Percentiles rank a stretch among this genome's conserved stretches.
phyloP scores from a whole-genome alignment of 2,329 filamentous ascomycete genomes.

The Setomelanomma holmii region DNA sequence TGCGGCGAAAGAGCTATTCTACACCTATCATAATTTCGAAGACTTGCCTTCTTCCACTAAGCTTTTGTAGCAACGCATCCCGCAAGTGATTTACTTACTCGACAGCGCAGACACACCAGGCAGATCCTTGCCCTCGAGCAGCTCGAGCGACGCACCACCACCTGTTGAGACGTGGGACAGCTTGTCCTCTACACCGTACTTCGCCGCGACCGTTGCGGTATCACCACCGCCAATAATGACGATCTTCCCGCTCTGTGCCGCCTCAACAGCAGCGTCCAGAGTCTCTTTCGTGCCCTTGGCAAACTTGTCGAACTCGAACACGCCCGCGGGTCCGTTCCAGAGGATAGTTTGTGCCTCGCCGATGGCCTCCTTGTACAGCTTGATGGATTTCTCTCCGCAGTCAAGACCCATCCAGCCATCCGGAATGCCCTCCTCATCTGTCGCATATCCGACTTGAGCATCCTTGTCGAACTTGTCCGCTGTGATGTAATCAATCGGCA shows the following conservation, averaged over 20 bases:
- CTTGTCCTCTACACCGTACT: constrained; percentile 96
- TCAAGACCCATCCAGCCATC: constrained; percentile 99
- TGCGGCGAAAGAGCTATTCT: constrained; percentile 32
- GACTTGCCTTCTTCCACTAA: constrained; percentile 41
- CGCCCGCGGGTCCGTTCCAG: constrained; percentile 97
- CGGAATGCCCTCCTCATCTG: constrained; percentile 87
- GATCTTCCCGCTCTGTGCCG: constrained; percentile 83
- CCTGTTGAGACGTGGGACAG: constrained; percentile 98
- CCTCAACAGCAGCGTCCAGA: constrained; percentile 85
- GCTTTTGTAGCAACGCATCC: constrained; percentile 18
- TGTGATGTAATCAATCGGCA: constrained; percentile 94
- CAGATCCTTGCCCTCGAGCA: constrained; percentile 97
- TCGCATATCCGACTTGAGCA: constrained; percentile 80
- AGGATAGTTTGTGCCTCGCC: constrained; percentile 92
- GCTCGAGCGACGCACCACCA: constrained; percentile 91
- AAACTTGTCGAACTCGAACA: constrained; percentile 97
- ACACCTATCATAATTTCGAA: constrained; percentile 44
- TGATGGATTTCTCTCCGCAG: constrained; percentile 85
- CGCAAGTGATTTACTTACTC: constrained; percentile 62
- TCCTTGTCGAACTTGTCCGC: constrained; percentile 93
- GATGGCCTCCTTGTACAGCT: constrained; percentile 89
- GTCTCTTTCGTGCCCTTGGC: constrained; percentile 90
- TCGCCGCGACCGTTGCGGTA: constrained; percentile 95
- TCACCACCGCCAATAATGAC: constrained; percentile 99
- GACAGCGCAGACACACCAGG: constrained; percentile 93